phyloP scores from a whole-genome alignment of 23 red algal species.

The Gracilariopsis chorda region DNA sequence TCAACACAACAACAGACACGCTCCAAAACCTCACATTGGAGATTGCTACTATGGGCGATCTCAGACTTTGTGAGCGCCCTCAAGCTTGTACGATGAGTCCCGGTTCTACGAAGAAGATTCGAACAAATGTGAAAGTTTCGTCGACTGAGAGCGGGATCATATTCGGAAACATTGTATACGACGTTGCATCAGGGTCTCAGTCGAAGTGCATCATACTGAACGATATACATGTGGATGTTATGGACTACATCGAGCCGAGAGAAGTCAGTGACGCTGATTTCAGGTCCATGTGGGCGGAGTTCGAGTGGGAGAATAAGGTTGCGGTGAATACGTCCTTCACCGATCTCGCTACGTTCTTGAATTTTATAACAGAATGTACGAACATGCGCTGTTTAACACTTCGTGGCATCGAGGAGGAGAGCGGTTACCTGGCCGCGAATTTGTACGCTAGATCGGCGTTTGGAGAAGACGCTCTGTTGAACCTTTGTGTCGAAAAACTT shows the following conservation, averaged over 20 bases:
- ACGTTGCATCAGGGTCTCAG: conserved; percentile 59
- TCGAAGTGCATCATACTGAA: conserved; percentile 91
- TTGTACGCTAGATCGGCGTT: conserved; percentile 91
- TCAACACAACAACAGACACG: conserved; percentile 86
- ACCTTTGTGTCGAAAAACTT: conserved; percentile 78
- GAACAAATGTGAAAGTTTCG: conserved; percentile 93
- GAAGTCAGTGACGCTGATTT: conserved; percentile 86
- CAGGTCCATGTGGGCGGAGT: conserved; percentile 96
- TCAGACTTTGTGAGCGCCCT: conserved; percentile 95
- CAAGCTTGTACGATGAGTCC: conserved; percentile 79
- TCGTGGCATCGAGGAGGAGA: conserved; percentile 78
- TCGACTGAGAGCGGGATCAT: conserved; percentile 99
- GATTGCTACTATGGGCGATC: conserved; percentile 96
- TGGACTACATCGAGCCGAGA: conserved; percentile 96
- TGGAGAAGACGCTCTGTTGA: conserved; percentile 95
- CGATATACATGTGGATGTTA: conserved; percentile 98
- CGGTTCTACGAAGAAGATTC: conserved; percentile 64
- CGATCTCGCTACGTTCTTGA: conserved; percentile 69
- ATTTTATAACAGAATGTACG: conserved; percentile 81
- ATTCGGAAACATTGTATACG: conserved; percentile 98
- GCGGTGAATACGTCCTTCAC: conserved; percentile 63
- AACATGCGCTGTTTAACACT: conserved; percentile 96
- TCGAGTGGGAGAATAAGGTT: conserved; percentile 99
- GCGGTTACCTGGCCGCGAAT: conserved; percentile 95
- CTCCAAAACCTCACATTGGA: conserved; percentile 92